phyloP scores from a whole-genome alignment of 345 rosid genomes.

The Geranium rotundifolium region DNA sequence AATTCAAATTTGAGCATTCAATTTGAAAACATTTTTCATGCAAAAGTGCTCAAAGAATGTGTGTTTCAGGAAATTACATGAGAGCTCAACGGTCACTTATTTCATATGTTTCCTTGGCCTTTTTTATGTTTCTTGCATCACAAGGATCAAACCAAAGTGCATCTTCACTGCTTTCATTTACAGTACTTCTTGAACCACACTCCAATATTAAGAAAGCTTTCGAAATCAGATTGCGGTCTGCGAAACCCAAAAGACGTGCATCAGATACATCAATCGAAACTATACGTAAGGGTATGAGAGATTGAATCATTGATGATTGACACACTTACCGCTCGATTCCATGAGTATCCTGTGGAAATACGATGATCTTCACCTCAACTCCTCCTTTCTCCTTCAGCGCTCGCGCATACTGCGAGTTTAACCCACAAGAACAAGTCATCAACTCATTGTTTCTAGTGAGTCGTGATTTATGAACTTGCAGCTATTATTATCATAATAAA shows the following conservation, averaged over 20 bases:
- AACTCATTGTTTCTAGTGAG: not conserved
- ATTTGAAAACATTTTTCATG: too few species aligned
- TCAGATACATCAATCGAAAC: not conserved
- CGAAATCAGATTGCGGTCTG: slow-evolving; percentile 82
- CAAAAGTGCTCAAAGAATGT: too few species aligned
- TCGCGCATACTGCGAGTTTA: slow-evolving; percentile 46
- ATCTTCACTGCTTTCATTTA: slow-evolving; percentile 18
- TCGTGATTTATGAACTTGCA: not conserved
- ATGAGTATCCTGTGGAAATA: slow-evolving; percentile 71
- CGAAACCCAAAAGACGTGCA: slow-evolving; percentile 15
- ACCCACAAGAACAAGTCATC: slow-evolving; percentile 1
- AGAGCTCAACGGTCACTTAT: too few species aligned
- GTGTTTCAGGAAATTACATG: too few species aligned
- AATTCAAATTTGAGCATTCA: too few species aligned
- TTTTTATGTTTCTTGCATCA: too few species aligned
- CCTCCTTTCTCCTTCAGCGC: slow-evolving; percentile 80
- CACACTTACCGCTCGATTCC: slow-evolving; percentile 48
- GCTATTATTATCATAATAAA: too few species aligned
- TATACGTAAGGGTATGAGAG: not conserved
- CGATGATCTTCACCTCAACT: slow-evolving; percentile 47
- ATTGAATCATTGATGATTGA: not conserved
- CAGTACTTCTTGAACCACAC: slow-evolving; percentile 80
- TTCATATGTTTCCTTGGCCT: too few species aligned
- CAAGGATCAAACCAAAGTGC: too few species aligned
- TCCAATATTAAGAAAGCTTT: slow-evolving; percentile 69